Evolutionary conservation across 2,329 filamentous ascomycete species (phyloP), one percentile per base, ranked within the genome.

Genomic region (Colletotrichum eleusines): DNA sequence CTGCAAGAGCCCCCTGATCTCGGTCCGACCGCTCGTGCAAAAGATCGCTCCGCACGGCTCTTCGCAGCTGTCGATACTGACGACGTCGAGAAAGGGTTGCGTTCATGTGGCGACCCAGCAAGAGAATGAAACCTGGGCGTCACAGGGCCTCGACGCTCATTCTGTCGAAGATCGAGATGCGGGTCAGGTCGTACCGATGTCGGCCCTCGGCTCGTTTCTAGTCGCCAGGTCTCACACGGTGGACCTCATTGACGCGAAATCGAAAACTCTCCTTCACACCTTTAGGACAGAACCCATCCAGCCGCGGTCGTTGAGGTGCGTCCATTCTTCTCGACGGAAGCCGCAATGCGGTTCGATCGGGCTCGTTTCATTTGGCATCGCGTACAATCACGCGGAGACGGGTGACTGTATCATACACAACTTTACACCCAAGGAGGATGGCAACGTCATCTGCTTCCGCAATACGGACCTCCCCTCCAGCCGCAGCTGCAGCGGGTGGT

Each of bases 351-450:
- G 86, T 18, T 85, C 85, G 1, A 80, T 85, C 1, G 88, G 89
- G 0, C 80, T 94, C 1, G 84, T 84, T 35, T 90, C 86, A 18
- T 82, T 94, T n/a, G 90, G 88, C 0, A 79, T 94, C 28, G 88
- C 87, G 16, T 94, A 93, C 76, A 85, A 85, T 3, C 86, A 88
- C 69, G 81, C 83, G 5, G 87, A 89, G 26, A 88, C 87, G 0
- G 86, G 88, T 14, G 86, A 91, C 59, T 89, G 91, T 67, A 84
- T 93, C 26, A 82, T 94, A 72, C 89, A 92, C 63, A 91, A 86
- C 0, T 92, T 90, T 75, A 81, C 85, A 0, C 86, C 89, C 0
- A 80, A 84, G 12, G 81, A 84, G 38, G 86, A 88, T 14, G 84
- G 80, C 44, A 87, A 84, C 75, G 84, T 82, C 62, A 88, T 93